phyloP scores from a whole-genome alignment of 192 early-diverging fungal species.

The Mortierella antarctica region DNA sequence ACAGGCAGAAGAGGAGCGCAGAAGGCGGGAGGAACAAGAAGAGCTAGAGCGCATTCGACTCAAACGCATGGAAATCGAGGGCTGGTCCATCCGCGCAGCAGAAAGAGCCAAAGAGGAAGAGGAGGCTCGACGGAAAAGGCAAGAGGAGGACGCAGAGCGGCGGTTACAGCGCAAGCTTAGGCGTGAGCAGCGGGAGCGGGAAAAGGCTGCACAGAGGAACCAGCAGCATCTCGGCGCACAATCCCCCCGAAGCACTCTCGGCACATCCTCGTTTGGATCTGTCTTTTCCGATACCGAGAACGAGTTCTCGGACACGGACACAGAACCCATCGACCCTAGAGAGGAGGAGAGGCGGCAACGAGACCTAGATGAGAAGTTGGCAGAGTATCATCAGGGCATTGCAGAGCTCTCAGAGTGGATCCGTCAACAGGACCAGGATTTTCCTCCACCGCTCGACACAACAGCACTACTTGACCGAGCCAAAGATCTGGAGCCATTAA shows the following conservation, averaged over 20 bases:
- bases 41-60: slow-evolving; percentile 48
- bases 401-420: slow-evolving; percentile 38
- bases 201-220: slow-evolving; percentile 9
- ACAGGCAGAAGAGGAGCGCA: slow-evolving; percentile 32
- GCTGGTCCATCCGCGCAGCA: slow-evolving; percentile 49
- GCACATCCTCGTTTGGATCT: neutral
- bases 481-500: slow-evolving; percentile 37
- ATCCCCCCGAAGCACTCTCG: neutral
- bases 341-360: slow-evolving; percentile 29
- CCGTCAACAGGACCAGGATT: slow-evolving; percentile 19
- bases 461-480: slow-evolving; percentile 31
- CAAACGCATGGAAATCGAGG: slow-evolving; percentile 47
- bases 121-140: slow-evolving; percentile 39
- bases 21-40: slow-evolving; percentile 33
- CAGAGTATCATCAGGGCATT: slow-evolving; percentile 44
- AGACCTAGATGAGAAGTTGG: slow-evolving; percentile 35
- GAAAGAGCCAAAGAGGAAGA: slow-evolving; percentile 46
- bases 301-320: slow-evolving; percentile 24
- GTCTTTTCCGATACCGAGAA: slow-evolving; percentile 26
- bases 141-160: slow-evolving; percentile 41
- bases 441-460: slow-evolving; percentile 20
- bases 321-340: slow-evolving; percentile 1
- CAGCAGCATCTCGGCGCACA: neutral
- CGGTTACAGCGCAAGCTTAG: slow-evolving; percentile 35
- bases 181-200: slow-evolving; percentile 36